Base-by-base conservation (phyloP, 495 filamentous ascomycete species). In the Chaetomium tenue region DNA sequence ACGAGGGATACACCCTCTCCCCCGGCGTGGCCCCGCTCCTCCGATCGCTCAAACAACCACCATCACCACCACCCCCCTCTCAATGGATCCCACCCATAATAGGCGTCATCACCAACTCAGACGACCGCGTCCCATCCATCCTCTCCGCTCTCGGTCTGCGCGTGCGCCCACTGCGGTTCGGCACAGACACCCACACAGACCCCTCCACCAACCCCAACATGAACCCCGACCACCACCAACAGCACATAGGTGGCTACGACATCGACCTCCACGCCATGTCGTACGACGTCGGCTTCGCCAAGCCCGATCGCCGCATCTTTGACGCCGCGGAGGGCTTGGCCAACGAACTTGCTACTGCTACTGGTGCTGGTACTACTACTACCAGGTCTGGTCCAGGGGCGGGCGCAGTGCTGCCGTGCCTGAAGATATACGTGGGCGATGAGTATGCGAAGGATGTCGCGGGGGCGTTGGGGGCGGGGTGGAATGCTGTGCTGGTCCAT, bases 91-190 rank as follows among this genome's bases (percentile, higher is more conserved):
- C 12, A n/a, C 22, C 39, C 2, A 66, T 87, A 11, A 68, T 90
- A 0, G 91, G 91, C 5, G 78, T 92, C 18, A 77, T 93, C 55
- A 89, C 88, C 23, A 94, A 93, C 72, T 92, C 90, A 1, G 90
- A 94, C 70, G 85, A 89, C 68, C 82, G 91, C 0, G 84, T 92
- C 0, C 79, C 83, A 9, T 70, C 71, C 15, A 81, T 93, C 12
- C 70, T 93, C 13, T 74, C 79, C 20, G 84, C 83, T 9, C 70
- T 93, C 18, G 88, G 88, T 0, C 62, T 93, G 23, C 68, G 65
- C 8, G 83, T 91, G 2, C 82, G 82, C 12, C 70, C 69, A 0
- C 20, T 68, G 20, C 70, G 74, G 8, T 64, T 65, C 15, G 62
- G 64, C 33, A 37, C 1, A 1, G 2, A 8, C 53, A 2, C 53